A percentile compares a stretch with the other conserved stretches of the same genome.
These are phyloP conservation scores for sunflower (Helianthus annuus) DNA, from an alignment of 129 eudicot genomes.

Conservation along the genomic window DNA sequence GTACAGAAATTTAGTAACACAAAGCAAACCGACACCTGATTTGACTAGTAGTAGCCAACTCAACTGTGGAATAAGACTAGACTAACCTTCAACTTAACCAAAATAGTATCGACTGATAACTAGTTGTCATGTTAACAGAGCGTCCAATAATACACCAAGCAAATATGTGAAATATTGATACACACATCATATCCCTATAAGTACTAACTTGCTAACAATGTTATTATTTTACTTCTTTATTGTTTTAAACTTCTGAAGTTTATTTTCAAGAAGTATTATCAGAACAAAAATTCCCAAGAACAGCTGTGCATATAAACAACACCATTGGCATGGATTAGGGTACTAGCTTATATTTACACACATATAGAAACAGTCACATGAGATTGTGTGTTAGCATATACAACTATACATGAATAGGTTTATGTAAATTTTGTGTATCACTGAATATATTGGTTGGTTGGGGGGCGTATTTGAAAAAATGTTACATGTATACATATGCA, in stretches of 20 bases:
- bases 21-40: slow-evolving; percentile 5
- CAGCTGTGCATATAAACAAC: slow-evolving; percentile 11
- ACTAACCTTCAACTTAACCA: background rate
- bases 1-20: background rate
- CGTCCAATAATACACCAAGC: slow-evolving; percentile 9
- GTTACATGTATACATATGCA: slow-evolving; percentile 19
- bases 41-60: background rate
- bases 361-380: slow-evolving; percentile 11
- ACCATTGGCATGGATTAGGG: slow-evolving; percentile 6
- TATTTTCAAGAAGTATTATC: slow-evolving; percentile 6
- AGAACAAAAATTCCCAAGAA: background rate
- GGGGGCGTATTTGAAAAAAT: background rate
- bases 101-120: background rate
- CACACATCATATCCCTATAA: slow-evolving; percentile 10
- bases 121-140: background rate
- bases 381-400: slow-evolving; percentile 18
- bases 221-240: slow-evolving; percentile 5
- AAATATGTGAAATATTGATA: slow-evolving; percentile 1
- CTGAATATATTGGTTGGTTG: background rate
- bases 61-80: background rate
- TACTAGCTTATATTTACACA: slow-evolving; percentile 6
- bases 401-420: background rate
- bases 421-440: slow-evolving; percentile 8
- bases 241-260: slow-evolving; percentile 11
- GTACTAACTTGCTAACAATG: slow-evolving; percentile 7